phyloP scores from a whole-genome alignment of 306 rosid genomes.

The Leucaena leucocephala region DNA sequence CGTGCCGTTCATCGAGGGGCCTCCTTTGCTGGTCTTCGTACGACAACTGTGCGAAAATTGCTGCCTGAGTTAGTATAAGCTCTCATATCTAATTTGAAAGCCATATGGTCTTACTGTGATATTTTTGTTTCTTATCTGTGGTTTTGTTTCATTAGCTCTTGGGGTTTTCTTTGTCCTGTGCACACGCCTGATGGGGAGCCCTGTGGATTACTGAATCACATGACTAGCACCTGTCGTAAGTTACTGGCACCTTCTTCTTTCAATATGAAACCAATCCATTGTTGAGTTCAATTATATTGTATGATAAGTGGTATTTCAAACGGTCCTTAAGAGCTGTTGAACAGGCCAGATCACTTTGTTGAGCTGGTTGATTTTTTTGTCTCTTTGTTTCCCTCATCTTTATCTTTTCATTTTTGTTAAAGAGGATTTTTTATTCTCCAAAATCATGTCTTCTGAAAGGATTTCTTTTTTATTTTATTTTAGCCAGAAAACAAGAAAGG shows the following conservation, averaged over 20 bases:
- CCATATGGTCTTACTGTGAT: constrained; percentile 12
- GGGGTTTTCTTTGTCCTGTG: constrained; percentile 99
- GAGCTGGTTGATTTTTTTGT: constrained; percentile 4
- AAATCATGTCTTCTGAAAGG: neutral
- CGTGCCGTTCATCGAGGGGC: constrained; percentile 99
- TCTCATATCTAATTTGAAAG: constrained; percentile 12
- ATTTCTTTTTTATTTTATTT: neutral
- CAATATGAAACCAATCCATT: neutral
- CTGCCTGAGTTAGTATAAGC: constrained; percentile 78
- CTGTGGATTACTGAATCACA: constrained; percentile 94
- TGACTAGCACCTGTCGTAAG: constrained; percentile 81
- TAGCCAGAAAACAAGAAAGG: neutral
- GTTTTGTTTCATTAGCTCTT: constrained; percentile 60
- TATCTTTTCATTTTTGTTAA: neutral
- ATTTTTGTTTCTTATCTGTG: constrained; percentile 1
- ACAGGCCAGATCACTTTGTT: neutral
- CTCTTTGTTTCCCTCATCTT: neutral
- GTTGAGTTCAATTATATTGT: neutral
- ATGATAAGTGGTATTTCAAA: neutral
- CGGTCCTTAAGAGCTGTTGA: neutral
- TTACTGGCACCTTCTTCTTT: constrained; percentile 28
- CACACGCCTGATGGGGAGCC: constrained; percentile 99
- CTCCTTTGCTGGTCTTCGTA: constrained; percentile 92
- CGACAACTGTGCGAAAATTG: constrained; percentile 93
- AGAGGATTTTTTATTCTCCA: neutral